Evolutionary conservation across 805 yeast species (phyloP).

Genomic region (Candida insectorum): DNA sequence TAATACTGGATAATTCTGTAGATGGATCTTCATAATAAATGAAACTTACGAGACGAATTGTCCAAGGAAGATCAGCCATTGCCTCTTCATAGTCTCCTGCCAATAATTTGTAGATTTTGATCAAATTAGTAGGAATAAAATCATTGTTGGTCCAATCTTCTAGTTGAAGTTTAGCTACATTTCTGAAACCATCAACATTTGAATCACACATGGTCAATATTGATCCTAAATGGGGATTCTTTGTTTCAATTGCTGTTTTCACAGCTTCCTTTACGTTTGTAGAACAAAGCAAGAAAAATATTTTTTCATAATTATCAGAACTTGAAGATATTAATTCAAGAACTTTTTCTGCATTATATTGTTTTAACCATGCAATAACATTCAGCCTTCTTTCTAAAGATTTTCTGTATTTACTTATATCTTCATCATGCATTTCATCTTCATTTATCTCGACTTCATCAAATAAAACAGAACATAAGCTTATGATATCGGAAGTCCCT

Average conservation of each 20-base stretch:
- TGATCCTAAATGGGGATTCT: conserved; percentile 68
- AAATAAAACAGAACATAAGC: conserved; percentile 48
- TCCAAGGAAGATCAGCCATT: conserved; percentile 59
- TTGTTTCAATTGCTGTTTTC: conserved; percentile 53
- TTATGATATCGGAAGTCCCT: conserved; percentile 14
- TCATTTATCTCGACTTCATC: conserved; percentile 15
- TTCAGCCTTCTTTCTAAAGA: too few relatives aligned
- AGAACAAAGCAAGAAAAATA: conserved; percentile 48
- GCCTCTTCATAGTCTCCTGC: conserved; percentile 47
- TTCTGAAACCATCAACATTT: conserved; percentile 55
- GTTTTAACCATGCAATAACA: conserved; percentile 51
- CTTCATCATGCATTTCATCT: conserved; percentile 3
- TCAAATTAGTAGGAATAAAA: conserved; percentile 43
- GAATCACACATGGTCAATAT: conserved; percentile 70
- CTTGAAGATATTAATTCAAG: conserved; percentile 17
- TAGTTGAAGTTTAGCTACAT: conserved; percentile 60
- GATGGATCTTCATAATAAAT: conserved; percentile 58
- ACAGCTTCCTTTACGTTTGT: conserved; percentile 65
- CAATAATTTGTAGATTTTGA: conserved; percentile 62
- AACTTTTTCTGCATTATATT: conserved; percentile 36
- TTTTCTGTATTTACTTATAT: not conserved
- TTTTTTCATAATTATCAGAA: conserved; percentile 44
- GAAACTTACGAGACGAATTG: conserved; percentile 52
- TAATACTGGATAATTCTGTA: conserved; percentile 11
- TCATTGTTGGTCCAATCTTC: conserved; percentile 54